A percentile compares a stretch with the other conserved stretches of the same genome.
phyloP scores from a whole-genome alignment of 208 protist species.

The Leishmania amazonensis region DNA sequence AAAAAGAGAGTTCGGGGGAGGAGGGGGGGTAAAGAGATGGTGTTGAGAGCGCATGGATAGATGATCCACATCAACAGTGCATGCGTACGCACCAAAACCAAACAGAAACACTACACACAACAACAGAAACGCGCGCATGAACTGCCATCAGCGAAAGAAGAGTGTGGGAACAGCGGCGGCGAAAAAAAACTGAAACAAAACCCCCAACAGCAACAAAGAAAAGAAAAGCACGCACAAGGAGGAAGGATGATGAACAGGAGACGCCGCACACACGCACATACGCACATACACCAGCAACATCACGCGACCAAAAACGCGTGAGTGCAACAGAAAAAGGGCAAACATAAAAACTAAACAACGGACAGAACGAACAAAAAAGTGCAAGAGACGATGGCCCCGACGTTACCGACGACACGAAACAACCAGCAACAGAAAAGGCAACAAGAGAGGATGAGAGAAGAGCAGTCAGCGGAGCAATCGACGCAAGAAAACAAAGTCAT shows the following conservation, averaged over 20 bases:
- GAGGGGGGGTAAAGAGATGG: neutral
- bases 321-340: neutral
- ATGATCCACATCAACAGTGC: neutral
- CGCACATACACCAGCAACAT: neutral
- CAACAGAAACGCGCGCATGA: neutral
- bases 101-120: neutral
- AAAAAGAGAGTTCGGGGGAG: neutral
- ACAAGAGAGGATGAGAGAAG: neutral
- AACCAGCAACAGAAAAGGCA: neutral
- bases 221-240: neutral
- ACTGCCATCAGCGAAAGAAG: neutral
- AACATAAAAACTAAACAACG: neutral
- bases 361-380: neutral
- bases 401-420: neutral
- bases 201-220: neutral
- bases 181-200: neutral
- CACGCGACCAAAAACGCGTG: neutral
- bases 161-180: neutral
- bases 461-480: neutral
- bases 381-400: neutral
- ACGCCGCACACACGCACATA: too few relatives aligned
- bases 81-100: neutral
- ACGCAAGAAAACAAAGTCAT: neutral
- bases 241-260: neutral
- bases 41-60: neutral